A percentile compares a stretch with the other conserved stretches of the same genome.
phyloP scores from a whole-genome alignment of 352 stramenopile species.

The Phytophthora aleatoria region DNA sequence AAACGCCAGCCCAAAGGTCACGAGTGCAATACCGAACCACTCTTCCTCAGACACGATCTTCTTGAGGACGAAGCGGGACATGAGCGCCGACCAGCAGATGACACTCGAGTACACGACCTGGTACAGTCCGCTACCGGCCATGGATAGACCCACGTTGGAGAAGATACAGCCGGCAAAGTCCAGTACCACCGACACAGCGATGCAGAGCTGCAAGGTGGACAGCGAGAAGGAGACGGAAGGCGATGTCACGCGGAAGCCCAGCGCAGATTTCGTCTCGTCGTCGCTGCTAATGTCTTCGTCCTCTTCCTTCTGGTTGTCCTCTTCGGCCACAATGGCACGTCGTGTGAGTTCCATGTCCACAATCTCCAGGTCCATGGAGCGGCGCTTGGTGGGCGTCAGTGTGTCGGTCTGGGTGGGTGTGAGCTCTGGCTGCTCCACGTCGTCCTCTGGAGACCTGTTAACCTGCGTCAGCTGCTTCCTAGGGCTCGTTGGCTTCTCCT shows the following conservation, averaged over 20 bases:
- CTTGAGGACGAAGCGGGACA: constrained; percentile 78
- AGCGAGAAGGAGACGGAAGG: constrained; percentile 48
- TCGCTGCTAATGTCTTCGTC: constrained; percentile 17
- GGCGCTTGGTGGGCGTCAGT: constrained; percentile 10
- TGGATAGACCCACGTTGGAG: constrained; percentile 81
- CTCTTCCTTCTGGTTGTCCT: constrained; percentile 29
- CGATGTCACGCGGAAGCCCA: constrained; percentile 23
- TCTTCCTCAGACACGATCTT: constrained; percentile 76
- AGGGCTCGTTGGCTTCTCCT: background rate
- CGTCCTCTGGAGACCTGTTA: constrained; percentile 20
- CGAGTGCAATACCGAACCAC: constrained; percentile 81
- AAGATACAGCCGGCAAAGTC: constrained; percentile 88
- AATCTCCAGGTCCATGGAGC: constrained; percentile 16
- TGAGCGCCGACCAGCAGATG: constrained; percentile 86
- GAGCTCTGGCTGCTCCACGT: constrained; percentile 41
- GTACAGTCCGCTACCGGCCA: constrained; percentile 83
- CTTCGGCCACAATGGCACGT: constrained; percentile 32
- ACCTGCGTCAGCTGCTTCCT: constrained; percentile 6
- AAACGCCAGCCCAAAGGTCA: constrained; percentile 85
- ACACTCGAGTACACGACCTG: constrained; percentile 88
- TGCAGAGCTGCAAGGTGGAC: constrained; percentile 65
- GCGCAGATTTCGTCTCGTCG: constrained; percentile 27
- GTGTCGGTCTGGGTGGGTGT: constrained; percentile 21
- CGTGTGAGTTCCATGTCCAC: constrained; percentile 57
- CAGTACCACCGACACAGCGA: constrained; percentile 72